Evolutionary conservation across 225 moss, liverwort and hornwort genomes (phyloP).

Genomic region (Pleurozium schreberi): DNA sequence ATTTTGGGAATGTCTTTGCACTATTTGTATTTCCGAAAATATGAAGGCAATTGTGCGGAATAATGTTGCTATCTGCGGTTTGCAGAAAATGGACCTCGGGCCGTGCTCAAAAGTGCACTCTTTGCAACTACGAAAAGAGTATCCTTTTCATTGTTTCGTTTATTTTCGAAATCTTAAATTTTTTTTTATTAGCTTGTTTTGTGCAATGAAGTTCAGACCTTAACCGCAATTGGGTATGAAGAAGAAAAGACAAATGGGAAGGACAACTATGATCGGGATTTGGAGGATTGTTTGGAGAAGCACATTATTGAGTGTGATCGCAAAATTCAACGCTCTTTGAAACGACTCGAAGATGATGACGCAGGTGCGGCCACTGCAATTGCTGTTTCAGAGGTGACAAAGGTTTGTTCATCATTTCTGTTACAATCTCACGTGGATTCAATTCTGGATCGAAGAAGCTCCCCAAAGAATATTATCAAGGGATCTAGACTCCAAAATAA

Average conservation of each 20-base stretch:
- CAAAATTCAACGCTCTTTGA: constrained; percentile 86
- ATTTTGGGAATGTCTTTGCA: background rate
- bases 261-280: constrained; percentile 84
- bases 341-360: constrained; percentile 96
- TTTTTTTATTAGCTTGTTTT: background rate
- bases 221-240: constrained; percentile 47
- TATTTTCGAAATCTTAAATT: background rate
- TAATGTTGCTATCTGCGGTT: background rate
- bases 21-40: background rate
- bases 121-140: constrained; percentile 81
- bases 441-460: background rate
- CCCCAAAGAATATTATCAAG: background rate
- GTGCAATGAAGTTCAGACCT: background rate
- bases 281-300: constrained; percentile 97
- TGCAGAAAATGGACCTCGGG: constrained; percentile 95
- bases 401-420: constrained; percentile 51
- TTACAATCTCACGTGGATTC: background rate
- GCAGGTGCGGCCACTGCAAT: constrained; percentile 95
- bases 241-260: constrained; percentile 73
- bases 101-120: constrained; percentile 92
- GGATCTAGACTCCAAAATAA: background rate
- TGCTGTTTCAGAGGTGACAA: constrained; percentile 91
- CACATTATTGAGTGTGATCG: constrained; percentile 93
- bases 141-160: background rate
- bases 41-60: constrained; percentile 7